These are phyloP conservation scores for Eimeria tenella DNA, from an alignment of 169 alveolate species.

Conservation along the genomic window DNA sequence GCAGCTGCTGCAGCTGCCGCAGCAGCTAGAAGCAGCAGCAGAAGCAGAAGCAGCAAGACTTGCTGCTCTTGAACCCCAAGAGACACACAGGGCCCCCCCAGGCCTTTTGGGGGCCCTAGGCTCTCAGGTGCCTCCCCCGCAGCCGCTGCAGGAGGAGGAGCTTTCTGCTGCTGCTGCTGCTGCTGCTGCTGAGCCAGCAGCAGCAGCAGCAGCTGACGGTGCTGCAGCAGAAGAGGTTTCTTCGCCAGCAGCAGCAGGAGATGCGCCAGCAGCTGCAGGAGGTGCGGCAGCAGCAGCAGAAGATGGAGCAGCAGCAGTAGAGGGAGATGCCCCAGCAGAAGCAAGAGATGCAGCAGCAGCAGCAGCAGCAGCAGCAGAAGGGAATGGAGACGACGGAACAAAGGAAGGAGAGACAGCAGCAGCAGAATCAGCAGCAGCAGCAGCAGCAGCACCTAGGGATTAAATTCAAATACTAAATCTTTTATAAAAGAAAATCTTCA, in stretches of 20 bases:
- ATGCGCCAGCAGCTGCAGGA: not conserved
- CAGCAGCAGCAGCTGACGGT: not conserved
- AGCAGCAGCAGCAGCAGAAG: not conserved
- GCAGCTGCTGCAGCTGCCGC: conserved; percentile 39
- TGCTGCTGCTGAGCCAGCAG: not conserved
- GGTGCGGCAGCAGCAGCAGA: not conserved
- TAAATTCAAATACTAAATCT: no score
- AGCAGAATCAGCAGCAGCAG: not conserved
- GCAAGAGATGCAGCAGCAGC: not conserved
- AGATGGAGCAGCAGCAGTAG: not conserved
- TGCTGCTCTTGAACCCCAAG: conserved; percentile 38
- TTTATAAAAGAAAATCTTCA: no score
- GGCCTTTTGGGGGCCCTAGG: conserved; percentile 3
- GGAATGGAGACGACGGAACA: not conserved
- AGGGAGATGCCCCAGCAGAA: not conserved
- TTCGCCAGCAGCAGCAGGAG: not conserved
- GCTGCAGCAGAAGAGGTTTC: not conserved
- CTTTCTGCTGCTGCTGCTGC: not conserved
- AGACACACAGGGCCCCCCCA: not conserved
- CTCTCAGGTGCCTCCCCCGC: not conserved
- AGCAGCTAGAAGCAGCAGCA: conserved; percentile 42
- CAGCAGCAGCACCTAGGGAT: no score
- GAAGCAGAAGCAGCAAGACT: conserved; percentile 57
- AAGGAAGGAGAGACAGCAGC: not conserved
- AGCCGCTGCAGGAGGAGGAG: not conserved